phyloP scores from a whole-genome alignment of 2,329 filamentous ascomycete species.

The Colletotrichum chlorophyti region DNA sequence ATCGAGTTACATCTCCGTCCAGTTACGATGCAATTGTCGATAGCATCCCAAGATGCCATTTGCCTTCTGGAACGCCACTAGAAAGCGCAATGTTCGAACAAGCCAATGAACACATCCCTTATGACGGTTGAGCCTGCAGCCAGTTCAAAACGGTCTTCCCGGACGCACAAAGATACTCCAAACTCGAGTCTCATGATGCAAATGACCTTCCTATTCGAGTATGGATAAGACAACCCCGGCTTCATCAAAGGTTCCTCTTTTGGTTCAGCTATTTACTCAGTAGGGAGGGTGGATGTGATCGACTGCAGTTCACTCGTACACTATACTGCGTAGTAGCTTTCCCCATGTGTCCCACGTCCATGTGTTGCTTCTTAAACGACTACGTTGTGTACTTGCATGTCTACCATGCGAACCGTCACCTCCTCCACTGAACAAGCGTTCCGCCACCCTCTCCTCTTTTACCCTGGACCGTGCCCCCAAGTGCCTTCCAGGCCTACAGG shows the following conservation, averaged over 20 bases:
- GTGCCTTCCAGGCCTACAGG: not conserved
- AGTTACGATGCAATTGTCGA: not conserved
- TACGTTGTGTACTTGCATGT: not conserved
- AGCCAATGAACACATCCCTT: not conserved
- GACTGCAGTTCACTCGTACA: not conserved
- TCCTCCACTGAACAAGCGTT: slow-evolving; percentile 7
- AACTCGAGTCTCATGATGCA: not conserved
- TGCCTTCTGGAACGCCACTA: slow-evolving; percentile 6
- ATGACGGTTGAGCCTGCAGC: not conserved
- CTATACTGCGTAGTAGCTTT: too few relatives aligned
- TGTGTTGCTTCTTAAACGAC: too few relatives aligned
- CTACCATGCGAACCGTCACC: not conserved
- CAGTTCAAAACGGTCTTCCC: not conserved
- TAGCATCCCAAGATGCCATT: too few relatives aligned
- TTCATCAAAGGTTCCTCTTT: slow-evolving; percentile 8
- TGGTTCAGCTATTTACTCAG: too few relatives aligned
- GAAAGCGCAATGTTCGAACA: not conserved
- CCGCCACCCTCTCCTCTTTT: not conserved
- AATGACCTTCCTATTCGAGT: slow-evolving; percentile 10
- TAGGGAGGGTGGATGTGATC: too few relatives aligned
- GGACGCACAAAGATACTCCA: not conserved
- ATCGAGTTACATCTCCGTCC: not conserved
- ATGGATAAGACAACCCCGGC: slow-evolving; percentile 4
- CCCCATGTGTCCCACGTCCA: too few relatives aligned
- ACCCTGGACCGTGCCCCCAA: not conserved